phyloP scores from a whole-genome alignment of 1,284 basidiomycete species.

The Boletus mariae region DNA sequence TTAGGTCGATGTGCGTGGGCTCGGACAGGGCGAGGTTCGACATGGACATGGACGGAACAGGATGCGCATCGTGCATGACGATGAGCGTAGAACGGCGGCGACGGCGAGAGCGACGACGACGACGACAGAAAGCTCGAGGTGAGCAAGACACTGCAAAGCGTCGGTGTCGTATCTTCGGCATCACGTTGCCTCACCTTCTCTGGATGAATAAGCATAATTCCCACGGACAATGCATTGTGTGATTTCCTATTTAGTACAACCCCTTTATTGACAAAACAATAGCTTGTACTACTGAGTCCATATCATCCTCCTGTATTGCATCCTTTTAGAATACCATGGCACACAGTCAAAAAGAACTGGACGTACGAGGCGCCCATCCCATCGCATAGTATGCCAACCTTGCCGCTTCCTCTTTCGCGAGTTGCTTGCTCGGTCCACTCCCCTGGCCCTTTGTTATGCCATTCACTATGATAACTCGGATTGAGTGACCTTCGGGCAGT shows the following conservation, averaged over 20 bases:
- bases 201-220: slow-evolving; percentile 27
- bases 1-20: slow-evolving; percentile 56
- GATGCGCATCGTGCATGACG: slow-evolving; percentile 31
- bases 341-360: background rate
- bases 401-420: slow-evolving; percentile 72
- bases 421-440: slow-evolving; percentile 58
- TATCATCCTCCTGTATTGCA: slow-evolving; percentile 22
- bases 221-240: slow-evolving; percentile 12
- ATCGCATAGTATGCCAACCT: slow-evolving; percentile 63
- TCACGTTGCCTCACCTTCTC: slow-evolving; percentile 4
- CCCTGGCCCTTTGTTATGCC: slow-evolving; percentile 64
- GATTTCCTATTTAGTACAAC: slow-evolving; percentile 23
- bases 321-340: slow-evolving; percentile 8
- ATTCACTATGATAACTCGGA: slow-evolving; percentile 47
- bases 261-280: slow-evolving; percentile 1
- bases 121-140: background rate
- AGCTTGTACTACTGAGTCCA: background rate
- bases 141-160: slow-evolving; percentile 14
- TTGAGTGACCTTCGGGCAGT: background rate
- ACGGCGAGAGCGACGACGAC: background rate
- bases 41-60: slow-evolving; percentile 27
- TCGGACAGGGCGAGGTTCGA: slow-evolving; percentile 35
- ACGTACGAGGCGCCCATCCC: slow-evolving; percentile 58
- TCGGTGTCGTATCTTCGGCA: slow-evolving; percentile 29
- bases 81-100: background rate